phyloP scores from a whole-genome alignment of 1,139 yeast genomes.

The Entelexis paramagnoliae region DNA sequence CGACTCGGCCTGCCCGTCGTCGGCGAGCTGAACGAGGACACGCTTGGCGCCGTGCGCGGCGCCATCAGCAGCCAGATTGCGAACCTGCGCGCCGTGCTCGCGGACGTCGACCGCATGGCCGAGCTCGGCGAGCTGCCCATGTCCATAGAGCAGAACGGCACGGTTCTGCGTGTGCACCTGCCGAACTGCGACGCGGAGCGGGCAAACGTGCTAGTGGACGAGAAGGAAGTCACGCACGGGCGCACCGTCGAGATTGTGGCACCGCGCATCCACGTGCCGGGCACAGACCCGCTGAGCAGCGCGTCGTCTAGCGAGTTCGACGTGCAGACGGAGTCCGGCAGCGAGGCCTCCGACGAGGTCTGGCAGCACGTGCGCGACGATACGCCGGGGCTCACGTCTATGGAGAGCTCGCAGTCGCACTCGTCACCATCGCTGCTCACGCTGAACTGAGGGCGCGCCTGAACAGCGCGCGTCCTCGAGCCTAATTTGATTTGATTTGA shows the following conservation, averaged over 20 bases:
- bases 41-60: slow-evolving; percentile 19
- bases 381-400: slow-evolving; percentile 13
- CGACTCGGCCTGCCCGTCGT: slow-evolving; percentile 26
- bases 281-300: background rate
- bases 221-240: slow-evolving; percentile 31
- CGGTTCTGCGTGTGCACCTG: slow-evolving; percentile 31
- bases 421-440: slow-evolving; percentile 3
- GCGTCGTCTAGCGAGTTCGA: background rate
- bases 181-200: slow-evolving; percentile 32
- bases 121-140: slow-evolving; percentile 34
- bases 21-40: slow-evolving; percentile 27
- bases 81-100: slow-evolving; percentile 25
- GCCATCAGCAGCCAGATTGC: slow-evolving; percentile 27
- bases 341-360: slow-evolving; percentile 8
- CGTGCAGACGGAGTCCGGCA: background rate
- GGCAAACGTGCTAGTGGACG: slow-evolving; percentile 28
- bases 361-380: slow-evolving; percentile 11
- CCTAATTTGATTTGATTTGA: background rate
- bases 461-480: no score
- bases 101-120: slow-evolving; percentile 29
- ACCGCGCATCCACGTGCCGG: slow-evolving; percentile 3
- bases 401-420: slow-evolving; percentile 7
- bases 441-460: background rate
- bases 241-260: slow-evolving; percentile 31
- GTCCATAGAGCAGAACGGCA: slow-evolving; percentile 27